Conservation (phyloP, 768 basidiomycete species). For the Psilocybe subaeruginosa region DNA sequence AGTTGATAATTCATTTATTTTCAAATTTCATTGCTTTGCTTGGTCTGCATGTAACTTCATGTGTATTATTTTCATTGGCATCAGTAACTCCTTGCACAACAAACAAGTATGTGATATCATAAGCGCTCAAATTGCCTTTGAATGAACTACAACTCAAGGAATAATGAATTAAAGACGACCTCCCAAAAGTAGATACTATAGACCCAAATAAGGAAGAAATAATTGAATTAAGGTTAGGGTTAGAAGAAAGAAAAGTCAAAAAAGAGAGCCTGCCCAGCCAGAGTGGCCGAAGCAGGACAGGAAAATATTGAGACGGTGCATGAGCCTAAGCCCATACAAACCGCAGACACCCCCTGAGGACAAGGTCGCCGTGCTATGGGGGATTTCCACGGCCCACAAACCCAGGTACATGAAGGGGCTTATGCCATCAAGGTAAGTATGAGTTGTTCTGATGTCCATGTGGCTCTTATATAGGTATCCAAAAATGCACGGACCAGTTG, state of each 20-base stretch:
- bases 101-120: too few species aligned
- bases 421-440: constrained; percentile 73
- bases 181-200: constrained; percentile 1
- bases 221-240: constrained; percentile 46
- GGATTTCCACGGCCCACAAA: constrained; percentile 58
- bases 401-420: constrained; percentile 56
- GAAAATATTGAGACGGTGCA: constrained; percentile 85
- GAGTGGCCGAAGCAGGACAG: constrained; percentile 71
- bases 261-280: constrained; percentile 57
- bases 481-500: constrained; percentile 32
- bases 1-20: neutral
- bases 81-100: too few species aligned
- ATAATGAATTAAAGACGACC: too few species aligned
- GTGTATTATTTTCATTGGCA: neutral
- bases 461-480: constrained; percentile 21
- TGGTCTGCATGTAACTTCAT: neutral
- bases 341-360: constrained; percentile 61
- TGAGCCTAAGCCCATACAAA: constrained; percentile 76
- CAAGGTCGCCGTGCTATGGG: constrained; percentile 77
- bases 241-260: constrained; percentile 32
- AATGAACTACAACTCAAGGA: neutral
- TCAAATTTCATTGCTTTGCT: neutral
- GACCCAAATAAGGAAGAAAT: neutral
- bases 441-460: constrained; percentile 25
- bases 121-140: neutral